Base-by-base conservation (phyloP, 306 rosid genomes). In the Cicer chorassanicum region DNA sequence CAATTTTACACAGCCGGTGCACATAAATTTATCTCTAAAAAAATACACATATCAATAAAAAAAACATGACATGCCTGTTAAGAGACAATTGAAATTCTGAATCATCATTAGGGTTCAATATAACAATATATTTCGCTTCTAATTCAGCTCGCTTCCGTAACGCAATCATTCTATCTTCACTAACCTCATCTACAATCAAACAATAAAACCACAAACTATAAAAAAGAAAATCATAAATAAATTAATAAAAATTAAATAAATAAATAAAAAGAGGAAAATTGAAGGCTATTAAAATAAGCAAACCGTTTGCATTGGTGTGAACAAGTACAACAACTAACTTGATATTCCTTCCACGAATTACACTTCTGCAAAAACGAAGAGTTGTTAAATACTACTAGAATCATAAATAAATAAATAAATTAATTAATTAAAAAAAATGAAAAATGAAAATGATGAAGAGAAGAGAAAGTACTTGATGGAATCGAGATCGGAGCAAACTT, bases 401-500 rank as follows among this genome's bases (percentile, higher is more conserved):
- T 9, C 39, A 11, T 8, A 43, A 15, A n/a, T 1, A n/a, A 34
- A 6, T 48, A 8, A 5, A 0, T 34, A n/a, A 44, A 9, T 21
- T 1, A 21, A 24, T 21, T 1, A 21, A 21, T 24, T 29, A 5
- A 8, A 2, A 13, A 54, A 8, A 9, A 12, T 10, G 1, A 0
- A 54, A 38, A 70, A 42, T 3, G 53, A 18, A 7, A 10, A 6
- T 9, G 16, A 14, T 2, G 15, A 16, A 0, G 16, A 29, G 2
- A 36, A 72, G 56, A 57, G 9, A 72, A 7, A 4, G 14, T 83
- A 85, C 93, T 86, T 92, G 85, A 94, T 85, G 72, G 78, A 79
- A 80, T 94, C 99, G 69, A 94, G 84, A 79, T 92, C 92, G 80
- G 97, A 90, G 89, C 96, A 94, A 86, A 94, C 86, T 50, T 85